Percentiles rank a stretch among this genome's conserved stretches.
Conservation (phyloP, 495 filamentous ascomycete genomes). For the Parmelia sp. region DNA sequence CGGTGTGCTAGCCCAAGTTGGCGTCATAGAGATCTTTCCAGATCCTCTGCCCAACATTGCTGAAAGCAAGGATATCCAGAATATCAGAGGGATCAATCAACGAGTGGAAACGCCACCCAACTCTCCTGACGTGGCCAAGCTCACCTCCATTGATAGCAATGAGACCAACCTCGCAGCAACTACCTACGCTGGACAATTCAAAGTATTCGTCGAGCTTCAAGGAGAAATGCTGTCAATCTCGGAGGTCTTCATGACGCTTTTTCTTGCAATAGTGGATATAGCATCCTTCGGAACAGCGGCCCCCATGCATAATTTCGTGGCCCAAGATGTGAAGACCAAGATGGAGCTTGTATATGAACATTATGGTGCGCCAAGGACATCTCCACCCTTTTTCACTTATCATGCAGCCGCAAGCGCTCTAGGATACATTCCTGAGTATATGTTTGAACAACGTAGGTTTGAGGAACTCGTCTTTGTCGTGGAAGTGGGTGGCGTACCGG, state of each 20-base stretch:
- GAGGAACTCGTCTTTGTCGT: neutral
- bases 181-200: neutral
- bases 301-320: neutral
- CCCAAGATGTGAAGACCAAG: neutral
- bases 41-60: neutral
- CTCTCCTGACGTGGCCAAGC: neutral
- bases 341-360: neutral
- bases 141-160: neutral
- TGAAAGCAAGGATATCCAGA: neutral
- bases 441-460: neutral
- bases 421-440: neutral
- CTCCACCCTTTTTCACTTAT: conserved; percentile 6
- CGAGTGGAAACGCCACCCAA: no score
- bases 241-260: conserved; percentile 7
- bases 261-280: neutral
- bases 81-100: neutral
- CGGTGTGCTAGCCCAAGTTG: neutral
- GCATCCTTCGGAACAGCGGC: neutral
- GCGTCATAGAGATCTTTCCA: neutral
- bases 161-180: neutral
- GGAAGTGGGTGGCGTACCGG: neutral
- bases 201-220: neutral
- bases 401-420: neutral
- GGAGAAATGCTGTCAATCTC: neutral
- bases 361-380: neutral